Base-by-base conservation (phyloP, 768 basidiomycete species). In the Trametes meyenii region DNA sequence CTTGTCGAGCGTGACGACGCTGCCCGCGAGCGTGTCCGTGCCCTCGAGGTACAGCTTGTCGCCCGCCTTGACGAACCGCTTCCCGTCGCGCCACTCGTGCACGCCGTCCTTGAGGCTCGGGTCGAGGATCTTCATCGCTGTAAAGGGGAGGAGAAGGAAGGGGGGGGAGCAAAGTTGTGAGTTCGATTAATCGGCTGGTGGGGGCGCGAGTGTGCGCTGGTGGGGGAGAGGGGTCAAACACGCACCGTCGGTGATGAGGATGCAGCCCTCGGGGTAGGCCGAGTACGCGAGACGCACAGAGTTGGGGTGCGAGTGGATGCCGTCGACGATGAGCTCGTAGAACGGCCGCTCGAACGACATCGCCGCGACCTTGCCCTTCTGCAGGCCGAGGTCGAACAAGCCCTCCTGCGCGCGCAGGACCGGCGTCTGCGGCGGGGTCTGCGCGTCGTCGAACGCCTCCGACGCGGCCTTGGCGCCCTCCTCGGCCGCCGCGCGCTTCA, bases 311-410 rank as follows among this genome's bases (percentile, higher is more conserved):
- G 86, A 90, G 70, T 96, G 94, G 55, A 94, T 85, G 0, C 94
- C 94, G 71, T 96, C 94, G 7, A 93, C 93, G 63, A 96, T 96
- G 55, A 96, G 77, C 55, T 89, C 92, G 69, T 92, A 96, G 74
- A 85, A 96, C 14, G 94, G 94, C 64, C 92, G 77, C 67, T 80
- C 79, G 75, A 86, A 85, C 21, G 74, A 69, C 40, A 69, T 50
- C 66, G 80, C 79, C 43, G 81, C 79, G 12, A 81, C 72, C 52
- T 79, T 72, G 7, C 81, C 82, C 65, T 83, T 83, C 38, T 81
- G 79, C 23, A 83, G 75, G 38, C 69, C 66, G 19, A 74, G 69
- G 75, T 79, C 62, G 8, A 50, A 8, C 29, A 33, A 45, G 33
- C 50, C 36, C 45, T 60, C 55, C 29, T 62, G 55, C 24, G 69